These are phyloP conservation scores for Cladorrhinum samala DNA, from an alignment of 495 filamentous ascomycete species.

Conservation along the genomic window DNA sequence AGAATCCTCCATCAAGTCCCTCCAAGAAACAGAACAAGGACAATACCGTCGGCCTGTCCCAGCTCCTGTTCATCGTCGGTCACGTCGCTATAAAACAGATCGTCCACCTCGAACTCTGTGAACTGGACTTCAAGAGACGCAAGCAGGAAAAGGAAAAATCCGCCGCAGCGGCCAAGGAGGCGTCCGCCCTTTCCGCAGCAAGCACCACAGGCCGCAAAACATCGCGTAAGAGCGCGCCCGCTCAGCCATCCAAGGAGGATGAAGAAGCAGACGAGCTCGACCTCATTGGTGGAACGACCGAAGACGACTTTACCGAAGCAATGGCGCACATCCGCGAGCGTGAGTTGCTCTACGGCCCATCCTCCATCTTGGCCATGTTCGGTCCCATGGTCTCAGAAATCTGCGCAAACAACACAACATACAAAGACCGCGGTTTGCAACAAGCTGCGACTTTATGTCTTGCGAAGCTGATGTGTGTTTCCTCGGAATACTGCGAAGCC, in stretches of 20 bases:
- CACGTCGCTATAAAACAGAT: constrained; percentile 98
- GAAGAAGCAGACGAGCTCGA: constrained; percentile 82
- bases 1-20: constrained; percentile 24
- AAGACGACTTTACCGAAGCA: constrained; percentile 97
- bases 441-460: constrained; percentile 92
- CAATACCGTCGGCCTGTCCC: constrained; percentile 70
- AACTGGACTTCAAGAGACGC: constrained; percentile 92
- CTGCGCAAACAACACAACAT: constrained; percentile 86
- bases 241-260: constrained; percentile 42
- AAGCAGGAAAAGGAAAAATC: constrained; percentile 93
- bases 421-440: constrained; percentile 80
- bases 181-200: constrained; percentile 25
- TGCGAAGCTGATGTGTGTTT: constrained; percentile 97
- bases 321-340: constrained; percentile 92
- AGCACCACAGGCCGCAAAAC: constrained; percentile 24
- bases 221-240: constrained; percentile 10
- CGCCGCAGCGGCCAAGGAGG: constrained; percentile 34
- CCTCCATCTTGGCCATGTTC: constrained; percentile 81
- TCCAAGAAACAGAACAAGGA: constrained; percentile 48
- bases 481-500: constrained; percentile 87
- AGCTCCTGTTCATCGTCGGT: constrained; percentile 90
- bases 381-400: constrained; percentile 88
- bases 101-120: constrained; percentile 96
- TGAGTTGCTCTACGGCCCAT: constrained; percentile 82
- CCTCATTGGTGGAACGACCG: constrained; percentile 91